Percentiles rank a stretch among this genome's conserved stretches.
phyloP scores from a whole-genome alignment of 2,329 filamentous ascomycete genomes.

The Thelonectria discophora region DNA sequence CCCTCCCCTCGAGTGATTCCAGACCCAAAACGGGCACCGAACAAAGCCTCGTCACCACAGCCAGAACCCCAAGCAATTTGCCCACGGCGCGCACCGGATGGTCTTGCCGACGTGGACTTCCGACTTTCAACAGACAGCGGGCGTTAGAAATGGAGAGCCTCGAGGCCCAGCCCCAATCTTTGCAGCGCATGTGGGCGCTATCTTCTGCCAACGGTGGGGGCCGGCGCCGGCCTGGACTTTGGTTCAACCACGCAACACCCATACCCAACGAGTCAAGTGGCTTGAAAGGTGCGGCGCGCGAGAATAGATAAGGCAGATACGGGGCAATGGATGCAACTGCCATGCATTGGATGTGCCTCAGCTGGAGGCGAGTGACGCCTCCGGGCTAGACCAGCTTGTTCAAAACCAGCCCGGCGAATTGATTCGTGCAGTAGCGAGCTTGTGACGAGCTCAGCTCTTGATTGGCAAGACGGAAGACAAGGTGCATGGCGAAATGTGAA shows the following conservation, averaged over 20 bases:
- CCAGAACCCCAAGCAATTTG: not conserved
- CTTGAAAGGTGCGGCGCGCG: conserved; percentile 1
- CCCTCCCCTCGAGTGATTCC: no score
- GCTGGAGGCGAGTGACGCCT: not conserved
- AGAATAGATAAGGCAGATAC: conserved; percentile 9
- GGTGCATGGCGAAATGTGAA: no score
- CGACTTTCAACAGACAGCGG: no score
- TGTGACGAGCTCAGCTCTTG: no score
- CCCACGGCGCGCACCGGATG: conserved; percentile 1
- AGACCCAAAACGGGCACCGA: not conserved
- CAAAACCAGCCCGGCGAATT: no score
- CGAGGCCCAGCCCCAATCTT: conserved; percentile 8
- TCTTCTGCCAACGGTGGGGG: conserved; percentile 18
- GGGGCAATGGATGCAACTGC: not conserved
- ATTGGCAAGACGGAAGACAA: no score
- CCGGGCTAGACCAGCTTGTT: no score
- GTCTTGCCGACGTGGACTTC: not conserved
- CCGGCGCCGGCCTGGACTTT: not conserved
- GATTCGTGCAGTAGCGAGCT: no score
- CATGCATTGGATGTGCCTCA: not conserved
- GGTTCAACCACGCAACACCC: not conserved
- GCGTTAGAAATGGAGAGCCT: not conserved
- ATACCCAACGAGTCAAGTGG: not conserved
- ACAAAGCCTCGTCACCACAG: conserved; percentile 9
- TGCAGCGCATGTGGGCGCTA: conserved; percentile 9